Percentiles rank a stretch among this genome's conserved stretches.
Conservation (phyloP, 768 basidiomycete genomes). For the Trametes elegans region DNA sequence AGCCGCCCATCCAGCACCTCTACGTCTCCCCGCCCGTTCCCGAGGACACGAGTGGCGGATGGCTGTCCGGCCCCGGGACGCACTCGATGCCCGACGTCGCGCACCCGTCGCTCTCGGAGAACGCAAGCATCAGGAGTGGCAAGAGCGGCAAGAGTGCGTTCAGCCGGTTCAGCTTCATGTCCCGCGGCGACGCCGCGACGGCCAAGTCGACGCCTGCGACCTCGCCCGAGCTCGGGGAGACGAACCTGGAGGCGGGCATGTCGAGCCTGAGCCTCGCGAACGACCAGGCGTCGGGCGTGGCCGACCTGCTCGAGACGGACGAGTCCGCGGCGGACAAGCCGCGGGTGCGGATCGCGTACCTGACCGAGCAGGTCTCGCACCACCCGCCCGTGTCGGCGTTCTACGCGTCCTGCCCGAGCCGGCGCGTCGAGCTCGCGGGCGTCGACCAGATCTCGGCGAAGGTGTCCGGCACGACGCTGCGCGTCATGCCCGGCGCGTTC, state of each 20-base stretch:
- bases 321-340: constrained; percentile 33
- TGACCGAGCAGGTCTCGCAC: constrained; percentile 95
- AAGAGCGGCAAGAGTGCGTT: constrained; percentile 60
- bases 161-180: constrained; percentile 52
- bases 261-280: constrained; percentile 58
- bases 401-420: constrained; percentile 72
- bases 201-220: constrained; percentile 55
- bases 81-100: constrained; percentile 19
- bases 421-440: constrained; percentile 69
- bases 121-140: constrained; percentile 52
- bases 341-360: constrained; percentile 66
- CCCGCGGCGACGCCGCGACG: constrained; percentile 41
- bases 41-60: constrained; percentile 9
- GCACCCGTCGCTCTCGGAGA: constrained; percentile 39
- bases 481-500: constrained; percentile 75
- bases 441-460: constrained; percentile 94
- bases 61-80: constrained; percentile 23
- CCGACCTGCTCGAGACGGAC: constrained; percentile 32
- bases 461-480: constrained; percentile 83
- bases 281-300: constrained; percentile 32
- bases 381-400: constrained; percentile 94
- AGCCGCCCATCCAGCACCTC: constrained; percentile 45
- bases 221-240: constrained; percentile 45
- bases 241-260: constrained; percentile 50
- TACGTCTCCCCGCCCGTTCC: constrained; percentile 33